Evolutionary conservation across 768 basidiomycete genomes (phyloP).

Genomic region (Suillus paluster): DNA sequence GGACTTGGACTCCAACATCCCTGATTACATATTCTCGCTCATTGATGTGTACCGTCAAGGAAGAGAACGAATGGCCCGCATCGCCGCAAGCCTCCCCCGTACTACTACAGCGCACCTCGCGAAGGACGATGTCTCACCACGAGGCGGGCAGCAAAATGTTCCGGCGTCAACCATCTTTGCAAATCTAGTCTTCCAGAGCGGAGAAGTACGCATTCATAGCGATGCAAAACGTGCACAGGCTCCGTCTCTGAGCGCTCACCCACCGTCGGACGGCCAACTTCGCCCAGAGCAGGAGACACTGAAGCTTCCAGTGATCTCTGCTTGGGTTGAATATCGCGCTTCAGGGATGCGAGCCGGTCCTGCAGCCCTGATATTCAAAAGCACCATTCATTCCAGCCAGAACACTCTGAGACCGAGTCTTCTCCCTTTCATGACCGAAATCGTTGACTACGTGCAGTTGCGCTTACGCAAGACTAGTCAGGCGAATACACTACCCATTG

Average conservation of each 20-base stretch:
- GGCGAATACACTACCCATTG: conserved; percentile 20
- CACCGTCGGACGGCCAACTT: conserved; percentile 26
- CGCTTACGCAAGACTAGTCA: conserved; percentile 62
- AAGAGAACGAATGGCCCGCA: conserved; percentile 71
- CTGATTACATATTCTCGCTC: conserved; percentile 78
- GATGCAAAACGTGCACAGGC: conserved; percentile 45
- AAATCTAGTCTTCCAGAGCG: conserved; percentile 81
- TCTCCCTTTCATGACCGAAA: conserved; percentile 82
- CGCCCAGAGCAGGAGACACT: conserved; percentile 57
- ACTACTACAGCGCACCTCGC: conserved; percentile 15
- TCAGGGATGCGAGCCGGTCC: conserved; percentile 52
- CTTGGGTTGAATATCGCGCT: conserved; percentile 83
- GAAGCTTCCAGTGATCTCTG: conserved; percentile 75
- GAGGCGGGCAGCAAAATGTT: conserved; percentile 25
- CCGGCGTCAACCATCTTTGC: conserved; percentile 65
- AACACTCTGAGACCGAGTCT: conserved; percentile 84
- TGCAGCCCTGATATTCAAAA: conserved; percentile 78
- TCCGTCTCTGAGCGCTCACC: conserved; percentile 43
- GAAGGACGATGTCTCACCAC: conserved; percentile 21
- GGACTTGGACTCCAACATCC: conserved; percentile 81
- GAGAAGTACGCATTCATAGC: conserved; percentile 78
- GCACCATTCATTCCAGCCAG: conserved; percentile 86
- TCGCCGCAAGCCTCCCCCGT: conserved; percentile 61
- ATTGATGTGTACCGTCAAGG: conserved; percentile 86
- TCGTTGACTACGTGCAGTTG: conserved; percentile 69